A percentile compares a stretch with the other conserved stretches of the same genome.
These are phyloP conservation scores for Exophiala spinifera DNA, from an alignment of 2,329 filamentous ascomycete species.

Conservation along the genomic window DNA sequence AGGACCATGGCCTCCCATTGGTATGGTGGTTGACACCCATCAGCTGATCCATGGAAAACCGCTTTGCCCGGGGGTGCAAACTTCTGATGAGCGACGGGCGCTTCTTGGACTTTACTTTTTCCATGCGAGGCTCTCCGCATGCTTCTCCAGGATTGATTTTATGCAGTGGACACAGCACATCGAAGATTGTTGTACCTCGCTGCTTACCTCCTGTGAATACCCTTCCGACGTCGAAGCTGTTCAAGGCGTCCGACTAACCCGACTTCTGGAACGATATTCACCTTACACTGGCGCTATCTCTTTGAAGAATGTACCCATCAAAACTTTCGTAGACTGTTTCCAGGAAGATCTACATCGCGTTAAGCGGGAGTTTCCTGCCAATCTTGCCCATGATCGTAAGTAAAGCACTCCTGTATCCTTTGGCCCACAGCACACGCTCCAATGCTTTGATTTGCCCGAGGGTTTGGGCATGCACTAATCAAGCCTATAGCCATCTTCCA, in stretches of 20 bases:
- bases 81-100: conserved; percentile 16
- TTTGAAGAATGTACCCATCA: conserved; percentile 23
- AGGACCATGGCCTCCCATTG: not conserved
- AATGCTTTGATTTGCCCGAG: not conserved
- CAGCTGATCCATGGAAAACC: conserved; percentile 11
- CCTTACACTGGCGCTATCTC: conserved; percentile 19
- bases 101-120: conserved; percentile 14
- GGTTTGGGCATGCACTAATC: not conserved
- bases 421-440: not conserved
- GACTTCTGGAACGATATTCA: conserved; percentile 43
- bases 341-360: conserved; percentile 40
- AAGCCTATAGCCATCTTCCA: not conserved
- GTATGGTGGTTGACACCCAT: conserved; percentile 8
- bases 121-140: conserved; percentile 6
- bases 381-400: conserved; percentile 11
- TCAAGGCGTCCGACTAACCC: conserved; percentile 50
- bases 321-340: conserved; percentile 43
- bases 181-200: conserved; percentile 48
- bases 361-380: conserved; percentile 11
- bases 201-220: conserved; percentile 46
- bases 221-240: conserved; percentile 49
- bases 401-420: not conserved
- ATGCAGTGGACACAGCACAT: conserved; percentile 53
- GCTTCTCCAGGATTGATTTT: conserved; percentile 44
- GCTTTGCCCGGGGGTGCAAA: conserved; percentile 1